A percentile compares a stretch with the other conserved stretches of the same genome.
phyloP scores from a whole-genome alignment of 2,329 filamentous ascomycete species.

The Exophiala xenobiotica region DNA sequence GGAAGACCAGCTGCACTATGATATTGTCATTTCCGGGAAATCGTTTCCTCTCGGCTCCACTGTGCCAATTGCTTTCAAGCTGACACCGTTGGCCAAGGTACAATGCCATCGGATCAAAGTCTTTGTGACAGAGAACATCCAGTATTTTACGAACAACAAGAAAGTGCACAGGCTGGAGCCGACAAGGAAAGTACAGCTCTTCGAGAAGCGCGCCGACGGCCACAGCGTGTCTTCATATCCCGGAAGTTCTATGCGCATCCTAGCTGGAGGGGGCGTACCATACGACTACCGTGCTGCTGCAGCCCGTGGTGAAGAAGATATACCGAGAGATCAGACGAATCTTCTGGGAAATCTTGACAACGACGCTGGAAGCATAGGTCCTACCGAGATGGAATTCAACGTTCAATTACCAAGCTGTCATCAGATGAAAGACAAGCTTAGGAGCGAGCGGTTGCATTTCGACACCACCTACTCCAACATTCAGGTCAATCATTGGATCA shows the following conservation, averaged over 20 bases:
- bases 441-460: slow-evolving; percentile 68
- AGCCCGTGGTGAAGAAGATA: slow-evolving; percentile 55
- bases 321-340: slow-evolving; percentile 61
- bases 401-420: slow-evolving; percentile 88
- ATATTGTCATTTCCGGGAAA: slow-evolving; percentile 94
- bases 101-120: slow-evolving; percentile 92
- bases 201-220: slow-evolving; percentile 83
- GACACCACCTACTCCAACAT: slow-evolving; percentile 94
- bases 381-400: slow-evolving; percentile 92
- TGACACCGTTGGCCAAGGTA: slow-evolving; percentile 89
- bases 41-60: slow-evolving; percentile 85
- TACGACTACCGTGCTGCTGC: slow-evolving; percentile 59
- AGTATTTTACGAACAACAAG: slow-evolving; percentile 86
- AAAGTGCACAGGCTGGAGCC: slow-evolving; percentile 82
- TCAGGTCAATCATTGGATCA: slow-evolving; percentile 94
- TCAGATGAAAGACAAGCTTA: slow-evolving; percentile 73
- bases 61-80: slow-evolving; percentile 89
- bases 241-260: slow-evolving; percentile 71
- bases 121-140: slow-evolving; percentile 83
- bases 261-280: slow-evolving; percentile 77
- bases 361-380: slow-evolving; percentile 70
- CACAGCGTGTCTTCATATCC: slow-evolving; percentile 70
- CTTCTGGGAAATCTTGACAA: slow-evolving; percentile 76
- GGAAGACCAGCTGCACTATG: slow-evolving; percentile 94
- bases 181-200: slow-evolving; percentile 77